These are phyloP conservation scores for Termitomyces sp. DNA, from an alignment of 768 basidiomycete species.

Conservation along the genomic window DNA sequence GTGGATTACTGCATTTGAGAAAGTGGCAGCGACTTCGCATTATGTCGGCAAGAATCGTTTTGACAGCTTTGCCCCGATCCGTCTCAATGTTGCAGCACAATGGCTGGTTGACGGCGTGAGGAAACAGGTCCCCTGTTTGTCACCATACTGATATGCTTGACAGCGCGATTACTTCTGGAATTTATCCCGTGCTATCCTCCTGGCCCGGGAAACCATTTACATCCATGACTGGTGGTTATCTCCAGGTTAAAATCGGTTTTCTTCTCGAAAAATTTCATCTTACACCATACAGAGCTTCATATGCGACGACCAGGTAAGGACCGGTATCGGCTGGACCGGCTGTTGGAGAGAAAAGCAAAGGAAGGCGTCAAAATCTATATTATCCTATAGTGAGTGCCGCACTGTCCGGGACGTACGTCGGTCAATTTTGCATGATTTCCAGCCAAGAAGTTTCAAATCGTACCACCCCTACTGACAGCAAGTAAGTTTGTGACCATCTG, in stretches of 20 bases:
- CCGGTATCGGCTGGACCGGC: conserved; percentile 78
- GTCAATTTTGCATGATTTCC: conserved; percentile 8
- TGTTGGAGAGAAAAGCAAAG: conserved; percentile 87
- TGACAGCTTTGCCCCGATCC: conserved; percentile 89
- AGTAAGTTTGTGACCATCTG: conserved; percentile 38
- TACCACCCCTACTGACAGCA: conserved; percentile 93
- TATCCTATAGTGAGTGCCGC: conserved; percentile 74
- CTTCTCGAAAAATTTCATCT: not conserved
- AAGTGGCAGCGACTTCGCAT: conserved; percentile 67
- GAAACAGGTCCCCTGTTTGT: conserved; percentile 6
- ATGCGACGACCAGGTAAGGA: conserved; percentile 82
- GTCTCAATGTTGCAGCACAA: conserved; percentile 90
- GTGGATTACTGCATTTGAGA: conserved; percentile 90
- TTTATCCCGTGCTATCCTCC: conserved; percentile 81
- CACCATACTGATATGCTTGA: conserved; percentile 1
- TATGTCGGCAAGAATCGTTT: conserved; percentile 84
- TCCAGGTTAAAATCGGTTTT: conserved; percentile 47
- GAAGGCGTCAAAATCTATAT: conserved; percentile 96
- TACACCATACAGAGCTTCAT: conserved; percentile 55
- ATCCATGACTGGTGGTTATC: conserved; percentile 99
- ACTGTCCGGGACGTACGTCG: not conserved
- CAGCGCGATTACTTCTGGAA: conserved; percentile 99
- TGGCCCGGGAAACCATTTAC: conserved; percentile 85
- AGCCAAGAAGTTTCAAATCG: conserved; percentile 94
- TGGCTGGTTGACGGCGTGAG: conserved; percentile 97